Evolutionary conservation across 257 asterid species (phyloP).

Genomic region (Solanum rostratum): DNA sequence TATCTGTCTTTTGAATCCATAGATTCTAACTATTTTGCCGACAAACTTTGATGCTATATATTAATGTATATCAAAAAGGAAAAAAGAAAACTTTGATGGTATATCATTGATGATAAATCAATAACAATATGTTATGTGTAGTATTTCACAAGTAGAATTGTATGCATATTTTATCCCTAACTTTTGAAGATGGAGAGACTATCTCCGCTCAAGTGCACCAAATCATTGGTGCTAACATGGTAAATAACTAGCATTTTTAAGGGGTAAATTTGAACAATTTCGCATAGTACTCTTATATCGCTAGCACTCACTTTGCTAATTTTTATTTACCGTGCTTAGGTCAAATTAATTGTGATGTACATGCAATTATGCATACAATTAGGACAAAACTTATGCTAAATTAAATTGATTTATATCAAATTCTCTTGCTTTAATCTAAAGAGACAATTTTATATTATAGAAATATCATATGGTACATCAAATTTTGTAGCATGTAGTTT

Average conservation of each 20-base stretch:
- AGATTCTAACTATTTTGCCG: neutral
- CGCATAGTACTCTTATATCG: neutral
- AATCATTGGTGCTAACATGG: neutral
- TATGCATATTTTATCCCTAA: neutral
- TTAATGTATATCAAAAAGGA: too few species aligned
- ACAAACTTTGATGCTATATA: neutral
- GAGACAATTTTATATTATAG: neutral
- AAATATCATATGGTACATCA: neutral
- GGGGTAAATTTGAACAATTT: neutral
- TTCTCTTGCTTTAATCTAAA: neutral
- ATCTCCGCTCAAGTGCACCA: too few species aligned
- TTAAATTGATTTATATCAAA: neutral
- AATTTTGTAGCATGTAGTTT: neutral
- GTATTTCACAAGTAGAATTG: neutral
- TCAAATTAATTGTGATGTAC: neutral
- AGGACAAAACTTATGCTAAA: neutral
- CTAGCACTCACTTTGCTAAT: neutral
- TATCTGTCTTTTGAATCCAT: neutral
- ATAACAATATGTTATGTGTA: too few species aligned
- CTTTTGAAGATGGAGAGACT: fast-evolving
- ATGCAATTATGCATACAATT: neutral
- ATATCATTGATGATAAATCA: neutral
- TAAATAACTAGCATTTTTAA: neutral
- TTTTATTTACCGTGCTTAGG: neutral
- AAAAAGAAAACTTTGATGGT: neutral